These are phyloP conservation scores for Leavenworthia alabamica DNA, from an alignment of 345 rosid species.

Conservation along the genomic window DNA sequence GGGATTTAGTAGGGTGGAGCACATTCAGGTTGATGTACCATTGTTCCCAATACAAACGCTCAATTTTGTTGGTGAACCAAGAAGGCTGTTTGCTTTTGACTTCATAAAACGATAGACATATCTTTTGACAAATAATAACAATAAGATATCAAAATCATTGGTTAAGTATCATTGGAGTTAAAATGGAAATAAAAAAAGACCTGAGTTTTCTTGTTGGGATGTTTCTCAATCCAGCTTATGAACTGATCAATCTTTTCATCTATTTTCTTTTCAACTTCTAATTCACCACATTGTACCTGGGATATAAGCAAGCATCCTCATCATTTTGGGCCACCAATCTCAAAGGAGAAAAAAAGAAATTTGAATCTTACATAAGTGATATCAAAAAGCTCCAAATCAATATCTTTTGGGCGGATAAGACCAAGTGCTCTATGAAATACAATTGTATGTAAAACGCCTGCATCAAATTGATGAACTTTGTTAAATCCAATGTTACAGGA, in stretches of 20 bases:
- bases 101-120: constrained; percentile 88
- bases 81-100: constrained; percentile 75
- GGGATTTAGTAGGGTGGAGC: constrained; percentile 52
- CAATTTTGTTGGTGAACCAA: constrained; percentile 76
- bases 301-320: constrained; percentile 5
- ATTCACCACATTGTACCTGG: constrained; percentile 87
- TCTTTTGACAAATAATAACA: too few species aligned
- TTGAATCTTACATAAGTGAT: constrained; percentile 67
- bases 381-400: constrained; percentile 83
- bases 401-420: constrained; percentile 83
- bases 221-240: constrained; percentile 86
- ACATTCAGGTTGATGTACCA: constrained; percentile 90
- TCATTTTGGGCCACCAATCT: not conserved
- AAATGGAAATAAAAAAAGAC: constrained; percentile 19
- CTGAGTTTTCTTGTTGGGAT: constrained; percentile 94
- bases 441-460: constrained; percentile 85
- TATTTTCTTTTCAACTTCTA: constrained; percentile 83
- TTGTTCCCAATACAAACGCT: constrained; percentile 75
- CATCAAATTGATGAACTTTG: constrained; percentile 10
- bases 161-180: not conserved
- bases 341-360: not conserved
- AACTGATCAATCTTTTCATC: constrained; percentile 90
- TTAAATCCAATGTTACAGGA: not conserved
- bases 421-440: constrained; percentile 93
- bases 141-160: too few species aligned